phyloP scores from a whole-genome alignment of 768 basidiomycete species.

The Chlorophyllum brunneum region DNA sequence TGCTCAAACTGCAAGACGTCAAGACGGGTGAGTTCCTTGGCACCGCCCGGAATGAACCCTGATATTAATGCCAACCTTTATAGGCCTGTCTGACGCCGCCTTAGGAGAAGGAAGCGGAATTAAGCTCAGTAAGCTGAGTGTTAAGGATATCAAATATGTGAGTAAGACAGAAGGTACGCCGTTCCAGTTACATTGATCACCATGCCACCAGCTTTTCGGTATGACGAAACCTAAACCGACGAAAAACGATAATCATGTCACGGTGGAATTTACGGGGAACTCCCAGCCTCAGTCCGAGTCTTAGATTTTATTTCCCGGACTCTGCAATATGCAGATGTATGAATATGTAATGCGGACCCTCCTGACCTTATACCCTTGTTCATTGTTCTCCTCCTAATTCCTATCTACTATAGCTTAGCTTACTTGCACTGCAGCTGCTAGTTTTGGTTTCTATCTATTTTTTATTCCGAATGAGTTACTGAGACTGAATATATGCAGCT shows the following conservation, averaged over 20 bases:
- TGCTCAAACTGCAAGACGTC: conserved; percentile 66
- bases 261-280: not conserved
- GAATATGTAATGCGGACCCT: too few relatives aligned
- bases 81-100: conserved; percentile 62
- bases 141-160: conserved; percentile 66
- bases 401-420: too few relatives aligned
- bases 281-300: not conserved
- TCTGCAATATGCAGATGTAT: too few relatives aligned
- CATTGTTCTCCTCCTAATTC: too few relatives aligned
- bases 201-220: conserved; percentile 31
- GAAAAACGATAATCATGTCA: not conserved
- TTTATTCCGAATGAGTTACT: not conserved
- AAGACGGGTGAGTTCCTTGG: conserved; percentile 44
- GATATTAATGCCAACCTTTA: not conserved
- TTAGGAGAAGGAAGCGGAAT: conserved; percentile 64
- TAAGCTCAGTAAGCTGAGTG: conserved; percentile 61
- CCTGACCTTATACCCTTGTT: too few relatives aligned
- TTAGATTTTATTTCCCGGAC: too few relatives aligned
- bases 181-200: not conserved
- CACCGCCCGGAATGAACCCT: too few relatives aligned
- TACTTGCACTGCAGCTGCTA: too few relatives aligned
- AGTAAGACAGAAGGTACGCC: conserved; percentile 17
- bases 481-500: not conserved
- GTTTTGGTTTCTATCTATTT: too few relatives aligned
- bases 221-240: conserved; percentile 19